Evolutionary conservation across 78 protist species (phyloP).

Genomic region (Dictyostelium brefeldianum): DNA sequence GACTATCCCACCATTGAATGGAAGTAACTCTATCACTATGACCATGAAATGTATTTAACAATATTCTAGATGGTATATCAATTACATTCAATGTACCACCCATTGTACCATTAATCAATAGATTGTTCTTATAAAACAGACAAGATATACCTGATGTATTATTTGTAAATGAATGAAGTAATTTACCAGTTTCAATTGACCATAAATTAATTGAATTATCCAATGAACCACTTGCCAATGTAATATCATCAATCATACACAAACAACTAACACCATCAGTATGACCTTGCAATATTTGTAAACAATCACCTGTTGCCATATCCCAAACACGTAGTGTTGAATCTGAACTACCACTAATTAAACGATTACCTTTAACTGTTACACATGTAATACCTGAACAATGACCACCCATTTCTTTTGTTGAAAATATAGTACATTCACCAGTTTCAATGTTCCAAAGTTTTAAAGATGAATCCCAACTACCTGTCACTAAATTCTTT

Average conservation of each 20-base stretch:
- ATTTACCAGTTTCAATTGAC: slow-evolving; percentile 53
- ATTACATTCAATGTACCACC: slow-evolving; percentile 62
- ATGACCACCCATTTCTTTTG: slow-evolving; percentile 28
- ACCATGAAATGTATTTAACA: slow-evolving; percentile 43
- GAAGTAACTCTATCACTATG: slow-evolving; percentile 58
- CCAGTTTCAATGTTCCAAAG: slow-evolving; percentile 65
- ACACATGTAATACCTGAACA: slow-evolving; percentile 59
- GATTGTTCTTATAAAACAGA: slow-evolving; percentile 48
- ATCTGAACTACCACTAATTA: slow-evolving; percentile 70
- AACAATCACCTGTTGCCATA: slow-evolving; percentile 48
- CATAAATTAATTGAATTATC: slow-evolving; percentile 63
- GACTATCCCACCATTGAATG: slow-evolving; percentile 76
- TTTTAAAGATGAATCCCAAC: slow-evolving; percentile 46
- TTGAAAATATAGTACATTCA: slow-evolving; percentile 24
- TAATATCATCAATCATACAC: slow-evolving; percentile 42
- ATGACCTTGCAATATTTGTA: slow-evolving; percentile 42
- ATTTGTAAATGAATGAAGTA: slow-evolving; percentile 16
- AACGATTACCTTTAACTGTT: slow-evolving; percentile 20
- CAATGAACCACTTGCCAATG: slow-evolving; percentile 58
- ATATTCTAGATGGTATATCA: slow-evolving; percentile 60
- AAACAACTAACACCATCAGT: slow-evolving; percentile 72
- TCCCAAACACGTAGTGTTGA: slow-evolving; percentile 55
- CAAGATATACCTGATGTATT: slow-evolving; percentile 64
- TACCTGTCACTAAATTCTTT: slow-evolving; percentile 40
- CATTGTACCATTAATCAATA: slow-evolving; percentile 68